Evolutionary conservation across 2,329 filamentous ascomycete genomes (phyloP), one percentile per base, ranked within the genome.

Genomic region (Hymenoscyphus fructigenus): DNA sequence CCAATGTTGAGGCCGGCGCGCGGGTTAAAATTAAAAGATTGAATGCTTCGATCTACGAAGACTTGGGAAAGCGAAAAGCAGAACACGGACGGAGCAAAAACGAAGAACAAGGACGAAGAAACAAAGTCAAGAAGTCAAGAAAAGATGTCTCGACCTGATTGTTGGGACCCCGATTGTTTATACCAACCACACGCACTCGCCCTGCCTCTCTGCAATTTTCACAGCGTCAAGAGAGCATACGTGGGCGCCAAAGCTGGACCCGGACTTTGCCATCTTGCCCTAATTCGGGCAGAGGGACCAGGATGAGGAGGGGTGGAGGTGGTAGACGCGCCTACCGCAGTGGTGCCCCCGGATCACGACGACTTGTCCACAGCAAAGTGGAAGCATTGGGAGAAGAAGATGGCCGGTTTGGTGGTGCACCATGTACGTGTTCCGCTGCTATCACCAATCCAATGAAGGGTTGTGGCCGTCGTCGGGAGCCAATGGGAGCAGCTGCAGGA

Each of bases 1-100:
- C 68, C 74, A 68, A 70, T 71, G 72, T 72, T 71, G 59, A 12
- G 28, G n/a, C 28, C 59, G 59, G 55, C 62, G 66, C 69, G 60
- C 55, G 68, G 34, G 60, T 65, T 66, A 72, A 53, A 56, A 75
- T 73, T 70, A 70, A 76, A 75, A 68, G 74, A 76, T 74, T 72
- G 74, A 70, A 29, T 75, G 73, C 75, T 76, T 74, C 73, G 75
- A 70, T 76, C 75, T 71, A 76, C 74, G 73, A 76, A 76, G 74
- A 72, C 73, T 75, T 73, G 65, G 60, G 59, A 65, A 29, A 63
- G 58, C 59, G 41, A 63, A 60, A 65, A 64, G 28, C 59, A 36
- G 59, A 64, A 32, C 59, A 61, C 59, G 44, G 61, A 59, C 64
- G 63, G 32, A 59, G 20, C 5, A 23, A 65, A 55, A 57, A 56